Evolutionary conservation across 2,329 filamentous ascomycete species (phyloP).

Genomic region (Alternaria sp.): DNA sequence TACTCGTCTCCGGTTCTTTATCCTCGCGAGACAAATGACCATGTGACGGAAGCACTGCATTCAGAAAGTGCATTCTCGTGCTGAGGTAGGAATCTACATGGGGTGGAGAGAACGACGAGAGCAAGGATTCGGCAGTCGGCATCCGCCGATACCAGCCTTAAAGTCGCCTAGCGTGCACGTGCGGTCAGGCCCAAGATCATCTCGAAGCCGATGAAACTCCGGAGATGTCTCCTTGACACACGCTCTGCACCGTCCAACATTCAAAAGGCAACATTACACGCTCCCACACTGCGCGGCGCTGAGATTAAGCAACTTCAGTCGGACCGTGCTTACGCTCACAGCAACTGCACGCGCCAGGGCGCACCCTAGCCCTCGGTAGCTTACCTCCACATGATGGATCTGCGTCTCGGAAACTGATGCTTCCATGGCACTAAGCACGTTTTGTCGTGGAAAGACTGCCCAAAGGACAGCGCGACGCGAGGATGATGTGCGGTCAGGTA

Average conservation of each 20-base stretch:
- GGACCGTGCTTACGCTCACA: constrained; percentile 6
- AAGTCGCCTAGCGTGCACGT: constrained; percentile 18
- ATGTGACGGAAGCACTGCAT: constrained; percentile 54
- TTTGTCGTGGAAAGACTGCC: constrained; percentile 13
- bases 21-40: not conserved
- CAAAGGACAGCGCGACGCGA: constrained; percentile 10
- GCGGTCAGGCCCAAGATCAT: constrained; percentile 12
- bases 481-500: constrained; percentile 15
- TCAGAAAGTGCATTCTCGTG: not conserved
- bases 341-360: constrained; percentile 29
- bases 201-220: constrained; percentile 36
- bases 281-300: constrained; percentile 10
- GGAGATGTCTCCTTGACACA: constrained; percentile 28
- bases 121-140: constrained; percentile 1
- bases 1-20: not conserved
- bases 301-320: constrained; percentile 12
- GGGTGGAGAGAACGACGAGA: not conserved
- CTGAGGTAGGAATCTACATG: not conserved
- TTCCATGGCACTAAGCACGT: constrained; percentile 31
- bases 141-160: not conserved
- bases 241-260: constrained; percentile 27
- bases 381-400: constrained; percentile 18
- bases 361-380: constrained; percentile 4
- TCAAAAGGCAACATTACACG: constrained; percentile 42
- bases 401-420: constrained; percentile 23